These are phyloP conservation scores for Ceratorhiza oryzae-sativae DNA, from an alignment of 1,284 basidiomycete species.

Conservation along the genomic window DNA sequence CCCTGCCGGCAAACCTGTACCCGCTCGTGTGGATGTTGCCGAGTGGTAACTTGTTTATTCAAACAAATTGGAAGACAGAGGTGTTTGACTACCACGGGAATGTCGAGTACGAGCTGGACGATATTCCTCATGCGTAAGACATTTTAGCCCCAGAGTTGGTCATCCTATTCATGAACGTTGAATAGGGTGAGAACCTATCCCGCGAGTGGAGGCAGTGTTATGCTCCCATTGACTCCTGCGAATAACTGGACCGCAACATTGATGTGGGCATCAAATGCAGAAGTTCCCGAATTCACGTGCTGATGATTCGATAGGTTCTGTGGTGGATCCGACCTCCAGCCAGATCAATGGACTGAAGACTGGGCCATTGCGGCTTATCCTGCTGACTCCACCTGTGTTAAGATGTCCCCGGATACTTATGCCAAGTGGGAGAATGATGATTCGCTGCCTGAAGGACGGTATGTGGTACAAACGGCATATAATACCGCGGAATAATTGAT, in stretches of 20 bases:
- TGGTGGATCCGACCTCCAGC: conserved; percentile 79
- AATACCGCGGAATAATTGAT: conserved; percentile 47
- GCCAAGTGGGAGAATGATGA: conserved; percentile 66
- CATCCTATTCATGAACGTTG: conserved; percentile 57
- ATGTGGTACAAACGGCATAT: neutral
- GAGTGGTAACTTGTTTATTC: conserved; percentile 82
- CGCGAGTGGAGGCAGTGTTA: conserved; percentile 85
- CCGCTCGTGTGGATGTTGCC: conserved; percentile 85
- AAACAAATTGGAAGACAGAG: conserved; percentile 68
- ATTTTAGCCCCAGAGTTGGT: conserved; percentile 53
- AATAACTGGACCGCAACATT: conserved; percentile 88
- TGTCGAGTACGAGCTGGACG: conserved; percentile 45
- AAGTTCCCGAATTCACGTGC: conserved; percentile 66
- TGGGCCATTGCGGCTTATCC: conserved; percentile 55
- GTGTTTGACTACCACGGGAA: conserved; percentile 71
- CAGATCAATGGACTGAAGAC: conserved; percentile 60
- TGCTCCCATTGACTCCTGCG: conserved; percentile 87
- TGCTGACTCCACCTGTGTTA: conserved; percentile 54
- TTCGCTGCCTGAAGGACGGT: conserved; percentile 65
- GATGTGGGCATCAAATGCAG: neutral
- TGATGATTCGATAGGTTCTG: conserved; percentile 67
- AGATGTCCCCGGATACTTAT: conserved; percentile 78
- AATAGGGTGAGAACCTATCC: conserved; percentile 81
- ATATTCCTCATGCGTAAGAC: conserved; percentile 40
- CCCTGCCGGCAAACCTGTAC: conserved; percentile 90